Conservation (phyloP, 805 yeast species). For the Saccharomycopsis sp. region DNA sequence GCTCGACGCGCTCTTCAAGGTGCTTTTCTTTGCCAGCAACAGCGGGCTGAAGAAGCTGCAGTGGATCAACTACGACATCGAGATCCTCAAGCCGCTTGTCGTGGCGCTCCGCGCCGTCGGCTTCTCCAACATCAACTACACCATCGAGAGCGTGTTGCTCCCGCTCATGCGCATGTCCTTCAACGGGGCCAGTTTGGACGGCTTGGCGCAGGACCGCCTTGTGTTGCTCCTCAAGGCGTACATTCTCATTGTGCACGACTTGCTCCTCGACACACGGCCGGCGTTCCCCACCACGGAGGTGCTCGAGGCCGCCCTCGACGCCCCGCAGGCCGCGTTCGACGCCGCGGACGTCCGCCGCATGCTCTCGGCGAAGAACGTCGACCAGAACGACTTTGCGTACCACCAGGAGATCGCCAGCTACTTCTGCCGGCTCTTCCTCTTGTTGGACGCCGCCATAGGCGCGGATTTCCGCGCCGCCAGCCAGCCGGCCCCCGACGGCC, state of each 20-base stretch:
- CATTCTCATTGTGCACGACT: slow-evolving; percentile 61
- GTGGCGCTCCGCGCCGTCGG: slow-evolving; percentile 76
- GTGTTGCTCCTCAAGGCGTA: slow-evolving; percentile 67
- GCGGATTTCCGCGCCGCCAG: slow-evolving; percentile 31
- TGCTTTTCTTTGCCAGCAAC: slow-evolving; percentile 36
- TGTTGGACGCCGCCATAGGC: slow-evolving; percentile 58
- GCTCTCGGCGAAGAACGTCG: slow-evolving; percentile 13
- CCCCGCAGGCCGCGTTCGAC: slow-evolving; percentile 11
- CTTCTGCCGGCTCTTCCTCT: slow-evolving; percentile 46
- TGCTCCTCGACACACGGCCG: slow-evolving; percentile 51
- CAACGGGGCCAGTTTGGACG: slow-evolving; percentile 53
- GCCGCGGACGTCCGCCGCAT: slow-evolving; percentile 12
- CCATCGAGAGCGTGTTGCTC: slow-evolving; percentile 68
- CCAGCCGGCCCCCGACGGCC: no score
- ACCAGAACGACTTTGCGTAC: slow-evolving; percentile 23
- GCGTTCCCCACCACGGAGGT: slow-evolving; percentile 61
- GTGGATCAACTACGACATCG: slow-evolving; percentile 66
- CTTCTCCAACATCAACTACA: slow-evolving; percentile 67
- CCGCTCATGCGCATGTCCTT: slow-evolving; percentile 61
- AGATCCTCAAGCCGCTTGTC: slow-evolving; percentile 57
- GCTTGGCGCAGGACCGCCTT: slow-evolving; percentile 60
- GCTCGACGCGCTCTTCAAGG: slow-evolving; percentile 55
- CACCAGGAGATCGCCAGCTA: slow-evolving; percentile 68
- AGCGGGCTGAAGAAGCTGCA: slow-evolving; percentile 54
- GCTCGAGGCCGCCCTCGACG: slow-evolving; percentile 20